Conservation (phyloP, 495 filamentous ascomycete genomes). For the Aspergillus kassunensis region DNA sequence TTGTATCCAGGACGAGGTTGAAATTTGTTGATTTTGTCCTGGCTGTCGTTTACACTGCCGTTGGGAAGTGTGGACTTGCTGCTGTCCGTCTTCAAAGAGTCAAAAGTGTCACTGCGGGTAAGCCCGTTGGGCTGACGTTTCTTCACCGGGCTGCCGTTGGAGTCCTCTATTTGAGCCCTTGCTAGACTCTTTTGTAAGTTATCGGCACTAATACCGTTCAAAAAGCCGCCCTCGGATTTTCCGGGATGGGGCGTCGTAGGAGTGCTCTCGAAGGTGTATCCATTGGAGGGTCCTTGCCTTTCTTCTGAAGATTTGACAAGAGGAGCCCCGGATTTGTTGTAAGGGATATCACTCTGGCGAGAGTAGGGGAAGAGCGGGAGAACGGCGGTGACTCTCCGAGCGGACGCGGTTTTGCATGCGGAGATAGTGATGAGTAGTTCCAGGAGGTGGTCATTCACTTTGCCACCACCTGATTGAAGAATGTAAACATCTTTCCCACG, state of each 20-base stretch:
- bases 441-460: constrained; percentile 93
- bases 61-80: constrained; percentile 22
- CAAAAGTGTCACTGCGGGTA: constrained; percentile 57
- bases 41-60: constrained; percentile 49
- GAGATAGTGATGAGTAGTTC: constrained; percentile 95
- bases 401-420: constrained; percentile 94
- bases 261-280: constrained; percentile 90
- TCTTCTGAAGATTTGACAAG: constrained; percentile 62
- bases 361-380: constrained; percentile 96
- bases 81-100: constrained; percentile 50
- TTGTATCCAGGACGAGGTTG: constrained; percentile 88
- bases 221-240: constrained; percentile 56
- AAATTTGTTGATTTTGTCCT: constrained; percentile 55
- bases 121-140: constrained; percentile 36
- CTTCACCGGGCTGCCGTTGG: constrained; percentile 41
- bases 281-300: constrained; percentile 41
- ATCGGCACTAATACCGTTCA: constrained; percentile 60
- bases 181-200: constrained; percentile 62
- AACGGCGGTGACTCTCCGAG: constrained; percentile 85
- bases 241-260: constrained; percentile 77
- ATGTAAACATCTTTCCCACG: constrained; percentile 98
- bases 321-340: constrained; percentile 90
- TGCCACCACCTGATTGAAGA: constrained; percentile 83
- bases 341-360: constrained; percentile 90
- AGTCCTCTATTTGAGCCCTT: constrained; percentile 55